Conservation (phyloP, 805 yeast species). For the Wickerhamiella azymoides region DNA sequence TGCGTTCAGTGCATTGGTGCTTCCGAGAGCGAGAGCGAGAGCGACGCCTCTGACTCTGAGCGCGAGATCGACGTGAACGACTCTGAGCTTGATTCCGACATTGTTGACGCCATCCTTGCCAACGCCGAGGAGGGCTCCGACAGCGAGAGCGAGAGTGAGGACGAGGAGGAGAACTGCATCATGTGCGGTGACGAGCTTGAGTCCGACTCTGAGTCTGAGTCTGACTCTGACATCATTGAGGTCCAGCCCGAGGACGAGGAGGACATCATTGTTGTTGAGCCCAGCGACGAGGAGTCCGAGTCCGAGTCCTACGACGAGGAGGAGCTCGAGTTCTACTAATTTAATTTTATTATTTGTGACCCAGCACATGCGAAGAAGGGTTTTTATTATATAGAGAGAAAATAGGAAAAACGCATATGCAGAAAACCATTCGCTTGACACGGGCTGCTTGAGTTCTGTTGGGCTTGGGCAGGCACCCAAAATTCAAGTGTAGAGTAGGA, state of each 20-base stretch:
- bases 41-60: slow-evolving; percentile 10
- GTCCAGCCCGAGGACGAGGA: slow-evolving; percentile 16
- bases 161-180: slow-evolving; percentile 10
- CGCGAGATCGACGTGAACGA: slow-evolving; percentile 13
- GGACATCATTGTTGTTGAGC: slow-evolving; percentile 11
- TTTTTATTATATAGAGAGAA: background rate
- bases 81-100: slow-evolving; percentile 13
- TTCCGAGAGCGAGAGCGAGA: slow-evolving; percentile 8
- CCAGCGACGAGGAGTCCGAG: slow-evolving; percentile 3
- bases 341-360: slow-evolving; percentile 5
- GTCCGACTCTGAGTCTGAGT: slow-evolving; percentile 12
- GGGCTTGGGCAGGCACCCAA: too few species aligned
- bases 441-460: too few species aligned
- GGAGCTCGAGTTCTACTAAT: background rate
- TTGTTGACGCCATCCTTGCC: slow-evolving; percentile 15
- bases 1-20: slow-evolving; percentile 4
- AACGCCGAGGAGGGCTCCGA: slow-evolving; percentile 14
- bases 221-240: slow-evolving; percentile 16
- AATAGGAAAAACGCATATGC: background rate
- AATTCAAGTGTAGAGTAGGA: too few species aligned
- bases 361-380: too few species aligned
- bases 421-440: background rate
- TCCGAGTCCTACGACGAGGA: background rate
- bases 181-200: slow-evolving; percentile 3
- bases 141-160: slow-evolving; percentile 9